Conservation (phyloP, 768 basidiomycete species). For the Leccinum longicurvipes region DNA sequence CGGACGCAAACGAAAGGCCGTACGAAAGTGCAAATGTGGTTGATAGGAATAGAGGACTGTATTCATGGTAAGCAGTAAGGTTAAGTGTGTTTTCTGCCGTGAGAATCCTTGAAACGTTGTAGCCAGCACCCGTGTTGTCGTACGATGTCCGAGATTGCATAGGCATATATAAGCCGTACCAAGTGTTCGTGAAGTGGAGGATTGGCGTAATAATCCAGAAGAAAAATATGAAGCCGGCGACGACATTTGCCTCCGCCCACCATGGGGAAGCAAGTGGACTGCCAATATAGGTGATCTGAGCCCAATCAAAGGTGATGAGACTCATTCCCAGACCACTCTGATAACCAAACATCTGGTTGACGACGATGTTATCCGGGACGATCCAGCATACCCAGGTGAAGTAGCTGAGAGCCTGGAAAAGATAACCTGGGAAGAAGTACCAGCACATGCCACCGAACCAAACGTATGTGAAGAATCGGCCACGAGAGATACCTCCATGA, state of each 20-base stretch:
- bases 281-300: conserved; percentile 62
- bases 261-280: conserved; percentile 34
- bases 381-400: conserved; percentile 69
- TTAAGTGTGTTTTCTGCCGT: conserved; percentile 32
- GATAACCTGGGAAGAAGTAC: conserved; percentile 72
- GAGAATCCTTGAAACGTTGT: conserved; percentile 40
- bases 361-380: conserved; percentile 59
- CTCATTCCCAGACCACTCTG: conserved; percentile 59
- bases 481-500: conserved; percentile 47
- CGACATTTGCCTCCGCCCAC: conserved; percentile 41
- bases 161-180: conserved; percentile 37
- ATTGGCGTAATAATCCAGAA: conserved; percentile 32
- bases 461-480: conserved; percentile 48
- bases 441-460: conserved; percentile 39
- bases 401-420: conserved; percentile 64
- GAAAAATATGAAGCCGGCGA: conserved; percentile 35
- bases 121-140: conserved; percentile 40
- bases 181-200: conserved; percentile 36
- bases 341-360: conserved; percentile 79
- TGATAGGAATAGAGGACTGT: conserved; percentile 41
- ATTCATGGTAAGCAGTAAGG: conserved; percentile 32
- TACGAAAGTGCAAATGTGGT: conserved; percentile 58
- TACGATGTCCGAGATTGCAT: conserved; percentile 41
- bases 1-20: conserved; percentile 41
- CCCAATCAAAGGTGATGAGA: conserved; percentile 79